Conservation (phyloP, 2,329 filamentous ascomycete species). For the Calonectria montana region DNA sequence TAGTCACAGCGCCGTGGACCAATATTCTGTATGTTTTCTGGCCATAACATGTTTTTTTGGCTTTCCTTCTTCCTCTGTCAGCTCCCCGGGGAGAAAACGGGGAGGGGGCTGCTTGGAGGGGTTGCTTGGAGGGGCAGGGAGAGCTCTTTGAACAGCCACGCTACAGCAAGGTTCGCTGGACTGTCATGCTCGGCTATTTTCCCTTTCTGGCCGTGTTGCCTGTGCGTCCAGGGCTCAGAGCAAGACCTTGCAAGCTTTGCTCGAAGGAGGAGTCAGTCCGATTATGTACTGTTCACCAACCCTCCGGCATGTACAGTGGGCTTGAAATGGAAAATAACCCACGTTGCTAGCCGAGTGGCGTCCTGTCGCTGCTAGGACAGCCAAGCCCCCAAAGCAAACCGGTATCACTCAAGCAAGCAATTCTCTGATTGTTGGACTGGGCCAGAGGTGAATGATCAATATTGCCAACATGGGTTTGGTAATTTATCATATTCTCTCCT, state of each 20-base stretch:
- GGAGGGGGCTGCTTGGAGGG: background rate
- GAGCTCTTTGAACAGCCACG: background rate
- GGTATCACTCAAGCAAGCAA: background rate
- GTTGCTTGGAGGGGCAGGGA: background rate
- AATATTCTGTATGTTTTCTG: background rate
- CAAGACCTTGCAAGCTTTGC: slow-evolving; percentile 4
- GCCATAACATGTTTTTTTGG: background rate
- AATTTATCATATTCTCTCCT: background rate
- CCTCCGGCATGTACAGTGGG: background rate
- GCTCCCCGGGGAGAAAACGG: background rate
- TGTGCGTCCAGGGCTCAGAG: background rate
- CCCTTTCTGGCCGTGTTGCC: background rate
- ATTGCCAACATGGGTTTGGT: background rate
- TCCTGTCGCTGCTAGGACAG: background rate
- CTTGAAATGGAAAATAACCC: background rate
- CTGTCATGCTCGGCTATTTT: slow-evolving; percentile 3
- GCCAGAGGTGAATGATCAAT: background rate
- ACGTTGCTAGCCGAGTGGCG: slow-evolving; percentile 1
- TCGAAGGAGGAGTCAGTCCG: background rate
- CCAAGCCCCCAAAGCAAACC: background rate
- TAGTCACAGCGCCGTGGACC: background rate
- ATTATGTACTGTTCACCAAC: slow-evolving; percentile 2
- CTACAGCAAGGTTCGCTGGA: background rate
- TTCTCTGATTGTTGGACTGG: background rate
- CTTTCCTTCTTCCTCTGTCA: background rate